Evolutionary conservation across 2,329 filamentous ascomycete species (phyloP).

Genomic region (Colletotrichum liriopes): DNA sequence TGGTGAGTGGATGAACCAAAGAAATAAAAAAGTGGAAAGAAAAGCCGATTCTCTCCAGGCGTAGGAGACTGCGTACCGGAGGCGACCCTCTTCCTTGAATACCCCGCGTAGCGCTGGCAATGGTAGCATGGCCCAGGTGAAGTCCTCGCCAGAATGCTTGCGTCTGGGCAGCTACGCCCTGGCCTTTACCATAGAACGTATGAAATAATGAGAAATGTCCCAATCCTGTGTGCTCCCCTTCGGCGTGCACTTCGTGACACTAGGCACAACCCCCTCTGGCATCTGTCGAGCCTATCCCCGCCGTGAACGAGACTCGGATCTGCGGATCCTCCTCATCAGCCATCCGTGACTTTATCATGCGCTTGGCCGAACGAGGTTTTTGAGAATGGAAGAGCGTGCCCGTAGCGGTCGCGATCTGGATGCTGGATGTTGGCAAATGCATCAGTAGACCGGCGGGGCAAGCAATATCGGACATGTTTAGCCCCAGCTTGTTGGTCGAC

Average conservation of each 20-base stretch:
- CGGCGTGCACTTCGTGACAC: not conserved
- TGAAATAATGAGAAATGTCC: constrained; percentile 41
- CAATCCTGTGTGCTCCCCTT: not conserved
- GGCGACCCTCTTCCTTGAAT: constrained; percentile 17
- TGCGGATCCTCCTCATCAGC: not conserved
- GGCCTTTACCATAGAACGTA: constrained; percentile 32
- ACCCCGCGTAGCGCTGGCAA: constrained; percentile 25
- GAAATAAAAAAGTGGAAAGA: not conserved
- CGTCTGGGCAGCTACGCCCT: not conserved
- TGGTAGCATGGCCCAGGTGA: constrained; percentile 9
- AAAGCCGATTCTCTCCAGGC: constrained; percentile 17
- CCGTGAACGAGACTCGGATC: not conserved
- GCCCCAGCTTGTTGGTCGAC: not conserved
- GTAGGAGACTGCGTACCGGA: constrained; percentile 14
- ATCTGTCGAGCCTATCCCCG: too few species aligned
- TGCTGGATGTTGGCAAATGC: too few species aligned
- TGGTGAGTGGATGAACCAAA: not conserved
- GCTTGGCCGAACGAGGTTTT: not conserved
- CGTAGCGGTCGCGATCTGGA: too few species aligned
- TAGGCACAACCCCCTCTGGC: too few species aligned
- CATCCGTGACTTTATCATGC: too few species aligned
- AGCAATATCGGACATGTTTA: not conserved
- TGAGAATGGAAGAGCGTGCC: not conserved
- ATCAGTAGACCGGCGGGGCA: not conserved
- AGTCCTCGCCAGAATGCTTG: not conserved